These are phyloP conservation scores for Glycine tomentella DNA, from an alignment of 306 rosid species.

Conservation along the genomic window DNA sequence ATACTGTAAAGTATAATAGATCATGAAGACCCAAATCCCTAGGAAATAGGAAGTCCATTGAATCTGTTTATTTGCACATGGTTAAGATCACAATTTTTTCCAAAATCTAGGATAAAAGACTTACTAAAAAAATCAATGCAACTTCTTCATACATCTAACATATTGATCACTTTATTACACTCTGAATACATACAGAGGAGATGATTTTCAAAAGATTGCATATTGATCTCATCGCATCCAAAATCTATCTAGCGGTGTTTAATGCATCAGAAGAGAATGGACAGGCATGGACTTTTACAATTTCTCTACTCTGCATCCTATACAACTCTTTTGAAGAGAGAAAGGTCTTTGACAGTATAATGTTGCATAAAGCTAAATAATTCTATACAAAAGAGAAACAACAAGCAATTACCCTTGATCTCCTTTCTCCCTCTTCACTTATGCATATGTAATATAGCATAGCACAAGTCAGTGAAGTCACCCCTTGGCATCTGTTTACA, in stretches of 20 bases:
- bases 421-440: slow-evolving; percentile 15
- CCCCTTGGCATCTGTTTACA: neutral
- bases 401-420: neutral
- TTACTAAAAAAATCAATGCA: neutral
- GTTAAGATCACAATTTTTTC: neutral
- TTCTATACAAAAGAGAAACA: slow-evolving; percentile 7
- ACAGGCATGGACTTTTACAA: neutral
- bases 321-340: slow-evolving; percentile 5
- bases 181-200: slow-evolving; percentile 13
- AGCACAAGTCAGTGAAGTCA: slow-evolving; percentile 24
- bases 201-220: slow-evolving; percentile 23
- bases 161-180: slow-evolving; percentile 25
- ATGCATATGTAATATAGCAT: neutral
- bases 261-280: slow-evolving; percentile 4
- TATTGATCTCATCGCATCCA: slow-evolving; percentile 18
- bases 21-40: slow-evolving; percentile 35
- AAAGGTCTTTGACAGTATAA: slow-evolving; percentile 5
- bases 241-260: slow-evolving; percentile 11
- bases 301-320: slow-evolving; percentile 17
- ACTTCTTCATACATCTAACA: neutral
- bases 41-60: slow-evolving; percentile 31
- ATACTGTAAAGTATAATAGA: slow-evolving; percentile 37
- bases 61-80: slow-evolving; percentile 18
- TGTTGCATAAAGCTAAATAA: slow-evolving; percentile 11
- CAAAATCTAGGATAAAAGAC: slow-evolving; percentile 20